A percentile compares a stretch with the other conserved stretches of the same genome.
phyloP scores from a whole-genome alignment of 768 basidiomycete species.

The Rossbeevera mucosa region DNA sequence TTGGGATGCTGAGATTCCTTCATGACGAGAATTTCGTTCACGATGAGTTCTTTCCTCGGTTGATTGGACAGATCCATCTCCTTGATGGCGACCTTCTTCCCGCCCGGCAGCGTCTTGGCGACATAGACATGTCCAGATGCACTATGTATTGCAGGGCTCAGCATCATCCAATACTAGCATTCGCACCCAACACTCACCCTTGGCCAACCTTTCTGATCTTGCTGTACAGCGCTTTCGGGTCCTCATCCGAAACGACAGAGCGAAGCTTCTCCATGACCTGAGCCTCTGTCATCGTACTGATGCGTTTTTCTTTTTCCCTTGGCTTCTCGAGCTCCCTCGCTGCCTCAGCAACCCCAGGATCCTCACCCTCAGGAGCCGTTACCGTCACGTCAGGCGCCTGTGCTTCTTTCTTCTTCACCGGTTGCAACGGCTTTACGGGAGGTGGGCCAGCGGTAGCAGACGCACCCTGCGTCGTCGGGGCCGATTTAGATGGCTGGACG shows the following conservation, averaged over 20 bases:
- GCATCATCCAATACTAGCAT: background rate
- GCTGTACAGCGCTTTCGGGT: slow-evolving; percentile 85
- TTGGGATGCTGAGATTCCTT: slow-evolving; percentile 97
- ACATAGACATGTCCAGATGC: slow-evolving; percentile 98
- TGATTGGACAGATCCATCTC: slow-evolving; percentile 97
- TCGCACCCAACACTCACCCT: slow-evolving; percentile 58
- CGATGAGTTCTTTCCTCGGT: slow-evolving; percentile 94
- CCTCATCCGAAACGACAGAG: slow-evolving; percentile 79
- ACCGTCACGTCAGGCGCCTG: slow-evolving; percentile 46
- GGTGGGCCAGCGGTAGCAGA: slow-evolving; percentile 48
- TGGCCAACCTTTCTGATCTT: slow-evolving; percentile 99
- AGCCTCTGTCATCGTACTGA: slow-evolving; percentile 93
- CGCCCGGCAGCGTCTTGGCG: slow-evolving; percentile 80
- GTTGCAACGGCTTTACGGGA: slow-evolving; percentile 71
- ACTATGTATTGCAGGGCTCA: slow-evolving; percentile 39
- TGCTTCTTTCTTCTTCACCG: slow-evolving; percentile 54
- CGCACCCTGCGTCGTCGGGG: slow-evolving; percentile 42
- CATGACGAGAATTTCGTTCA: slow-evolving; percentile 98
- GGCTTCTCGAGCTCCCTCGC: slow-evolving; percentile 60
- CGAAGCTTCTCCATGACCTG: slow-evolving; percentile 98
- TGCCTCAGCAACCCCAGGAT: slow-evolving; percentile 59
- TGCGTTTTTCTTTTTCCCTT: slow-evolving; percentile 70
- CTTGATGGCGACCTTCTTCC: slow-evolving; percentile 93
- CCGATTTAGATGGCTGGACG: slow-evolving; percentile 40
- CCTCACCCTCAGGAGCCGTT: slow-evolving; percentile 41